phyloP scores from a whole-genome alignment of 257 asterid species.

The Linaria vulgaris region DNA sequence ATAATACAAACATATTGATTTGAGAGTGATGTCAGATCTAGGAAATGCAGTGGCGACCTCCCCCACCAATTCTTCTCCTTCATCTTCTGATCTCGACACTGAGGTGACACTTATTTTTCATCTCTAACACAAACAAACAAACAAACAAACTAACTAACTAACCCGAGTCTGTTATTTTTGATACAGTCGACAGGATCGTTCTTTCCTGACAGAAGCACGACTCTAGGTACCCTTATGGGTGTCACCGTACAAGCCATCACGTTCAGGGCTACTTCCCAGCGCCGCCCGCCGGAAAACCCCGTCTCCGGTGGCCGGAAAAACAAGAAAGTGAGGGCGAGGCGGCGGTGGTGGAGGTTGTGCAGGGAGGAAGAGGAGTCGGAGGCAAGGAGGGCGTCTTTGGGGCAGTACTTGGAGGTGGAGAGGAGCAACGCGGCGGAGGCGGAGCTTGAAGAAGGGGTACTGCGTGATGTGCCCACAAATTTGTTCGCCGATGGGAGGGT shows the following conservation, averaged over 20 bases:
- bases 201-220: constrained; percentile 90
- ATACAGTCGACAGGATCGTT: constrained; percentile 99
- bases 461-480: constrained; percentile 41
- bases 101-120: too few relatives aligned
- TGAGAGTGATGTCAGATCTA: too few relatives aligned
- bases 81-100: too few relatives aligned
- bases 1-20: too few relatives aligned
- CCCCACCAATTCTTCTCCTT: too few relatives aligned
- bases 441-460: constrained; percentile 77
- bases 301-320: constrained; percentile 39
- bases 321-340: constrained; percentile 48
- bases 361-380: constrained; percentile 66
- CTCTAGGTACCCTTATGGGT: constrained; percentile 88
- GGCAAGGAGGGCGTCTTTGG: constrained; percentile 66
- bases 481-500: constrained; percentile 88
- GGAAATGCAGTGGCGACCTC: too few relatives aligned
- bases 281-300: constrained; percentile 44
- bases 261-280: constrained; percentile 66
- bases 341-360: constrained; percentile 89
- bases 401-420: constrained; percentile 85
- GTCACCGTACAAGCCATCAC: constrained; percentile 74
- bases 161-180: too few relatives aligned
- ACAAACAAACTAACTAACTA: too few relatives aligned
- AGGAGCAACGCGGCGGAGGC: constrained; percentile 61
- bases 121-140: too few relatives aligned